Base-by-base conservation (phyloP, 345 rosid genomes). In the Populus nigra region DNA sequence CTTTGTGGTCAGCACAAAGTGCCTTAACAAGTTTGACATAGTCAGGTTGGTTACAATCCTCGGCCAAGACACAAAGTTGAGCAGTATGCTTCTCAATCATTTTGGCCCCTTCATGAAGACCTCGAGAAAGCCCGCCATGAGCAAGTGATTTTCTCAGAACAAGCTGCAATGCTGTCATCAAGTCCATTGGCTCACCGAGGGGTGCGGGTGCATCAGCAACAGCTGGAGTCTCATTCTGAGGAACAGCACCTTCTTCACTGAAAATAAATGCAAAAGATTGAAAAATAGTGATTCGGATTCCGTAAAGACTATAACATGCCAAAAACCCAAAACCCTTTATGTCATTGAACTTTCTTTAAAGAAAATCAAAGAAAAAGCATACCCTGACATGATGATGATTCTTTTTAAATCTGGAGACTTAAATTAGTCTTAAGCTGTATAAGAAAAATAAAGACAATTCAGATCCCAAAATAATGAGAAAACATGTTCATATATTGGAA, bases 11-110 rank as follows among this genome's bases (percentile, higher is more conserved):
- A 43, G 87, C 88, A 59, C 98, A 93, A 38, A 93, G 94, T 23
- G 90, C 93, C 79, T 92, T 93, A 20, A 92, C 95, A 55, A 92
- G 85, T 80, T 93, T 92, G 61, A 90, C 82, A 68, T 93, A 93
- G 72, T 92, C 95, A 75, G 97, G 92, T 73, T 92, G 97, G 83
- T 92, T 83, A 69, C 98, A 93, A 80, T 92, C 97, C 82, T 93
- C 97, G 15, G 98, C 97, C 86, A 93, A 76, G 3, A 93, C 88
- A 76, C 91, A 87, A 1, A 93, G 93, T 88, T 86, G 91, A 22
- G 91, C 94, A 10, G 80, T 84, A 59, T 90, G 91, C 89, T 92
- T 92, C 83, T 94, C 98, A 39, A 94, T 85, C 61, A 88, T 89
- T 82, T 93, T 93, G 12, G 97, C 92, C 10, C 91, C 80, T 77